Evolutionary conservation across 73 alveolate genomes (phyloP).

Genomic region (Paramecium octaurelia): DNA sequence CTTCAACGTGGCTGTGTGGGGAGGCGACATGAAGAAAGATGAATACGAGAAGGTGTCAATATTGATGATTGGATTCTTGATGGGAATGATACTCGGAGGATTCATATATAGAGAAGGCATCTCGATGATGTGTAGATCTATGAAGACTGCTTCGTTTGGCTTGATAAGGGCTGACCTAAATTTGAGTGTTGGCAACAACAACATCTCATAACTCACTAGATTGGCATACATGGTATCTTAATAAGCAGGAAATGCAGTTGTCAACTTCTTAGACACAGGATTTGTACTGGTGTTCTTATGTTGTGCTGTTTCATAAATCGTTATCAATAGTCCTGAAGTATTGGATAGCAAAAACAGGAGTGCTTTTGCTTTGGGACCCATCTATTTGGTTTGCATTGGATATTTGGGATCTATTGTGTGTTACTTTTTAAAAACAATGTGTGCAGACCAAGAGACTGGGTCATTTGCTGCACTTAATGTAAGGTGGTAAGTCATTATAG

Average conservation of each 20-base stretch:
- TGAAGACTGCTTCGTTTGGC: slow-evolving; percentile 23
- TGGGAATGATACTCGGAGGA: slow-evolving; percentile 37
- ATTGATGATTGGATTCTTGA: background rate
- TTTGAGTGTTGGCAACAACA: background rate
- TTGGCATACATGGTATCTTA: slow-evolving; percentile 21
- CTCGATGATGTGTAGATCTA: slow-evolving; percentile 41
- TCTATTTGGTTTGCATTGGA: background rate
- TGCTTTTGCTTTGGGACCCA: background rate
- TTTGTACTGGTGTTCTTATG: background rate
- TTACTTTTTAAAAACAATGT: background rate
- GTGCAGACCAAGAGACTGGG: slow-evolving; percentile 26
- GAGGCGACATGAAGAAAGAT: background rate
- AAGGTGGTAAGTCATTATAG: slow-evolving; percentile 46
- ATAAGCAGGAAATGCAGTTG: slow-evolving; percentile 15
- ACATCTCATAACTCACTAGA: slow-evolving; percentile 22
- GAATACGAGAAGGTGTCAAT: background rate
- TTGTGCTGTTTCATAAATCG: background rate
- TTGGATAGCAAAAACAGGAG: background rate
- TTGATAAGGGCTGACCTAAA: slow-evolving; percentile 1
- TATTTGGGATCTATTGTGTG: background rate
- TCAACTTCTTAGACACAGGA: background rate
- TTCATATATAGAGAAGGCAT: slow-evolving; percentile 23
- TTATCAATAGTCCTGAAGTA: background rate
- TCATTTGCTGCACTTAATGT: slow-evolving; percentile 41
- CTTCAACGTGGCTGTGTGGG: slow-evolving; percentile 9